Evolutionary conservation across 495 filamentous ascomycete genomes (phyloP).

Genomic region (Tetracladium setigerum): DNA sequence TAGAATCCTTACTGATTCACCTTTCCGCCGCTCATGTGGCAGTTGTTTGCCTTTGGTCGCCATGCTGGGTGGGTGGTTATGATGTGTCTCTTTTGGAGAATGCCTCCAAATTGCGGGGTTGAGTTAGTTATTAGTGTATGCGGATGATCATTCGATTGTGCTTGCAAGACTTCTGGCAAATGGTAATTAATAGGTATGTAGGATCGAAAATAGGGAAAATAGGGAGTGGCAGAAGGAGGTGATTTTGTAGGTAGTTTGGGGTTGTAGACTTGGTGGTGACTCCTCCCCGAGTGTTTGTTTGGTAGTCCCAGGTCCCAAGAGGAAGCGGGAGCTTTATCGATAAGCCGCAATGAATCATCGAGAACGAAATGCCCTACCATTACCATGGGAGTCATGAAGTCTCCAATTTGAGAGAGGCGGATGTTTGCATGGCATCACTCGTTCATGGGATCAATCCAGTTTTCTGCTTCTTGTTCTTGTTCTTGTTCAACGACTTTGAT

Average conservation of each 20-base stretch:
- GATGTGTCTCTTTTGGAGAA: conserved; percentile 1
- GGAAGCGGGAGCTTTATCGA: conserved; percentile 19
- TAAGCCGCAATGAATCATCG: conserved; percentile 15
- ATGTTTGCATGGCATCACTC: too few relatives aligned
- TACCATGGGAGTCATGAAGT: background rate
- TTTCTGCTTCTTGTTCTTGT: too few relatives aligned
- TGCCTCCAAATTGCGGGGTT: background rate
- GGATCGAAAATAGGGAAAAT: background rate
- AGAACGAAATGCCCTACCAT: conserved; percentile 2
- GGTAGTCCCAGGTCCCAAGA: too few relatives aligned
- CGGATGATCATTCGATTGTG: conserved; percentile 19
- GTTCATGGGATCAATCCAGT: too few relatives aligned
- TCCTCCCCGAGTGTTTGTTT: too few relatives aligned
- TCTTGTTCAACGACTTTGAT: too few relatives aligned
- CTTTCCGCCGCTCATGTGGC: conserved; percentile 72
- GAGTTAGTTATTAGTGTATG: conserved; percentile 11
- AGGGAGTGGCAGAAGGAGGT: background rate
- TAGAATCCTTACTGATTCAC: conserved; percentile 59
- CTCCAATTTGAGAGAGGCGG: too few relatives aligned
- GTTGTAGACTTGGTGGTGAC: conserved; percentile 8
- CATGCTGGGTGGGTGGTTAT: conserved; percentile 33
- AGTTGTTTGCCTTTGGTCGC: conserved; percentile 53
- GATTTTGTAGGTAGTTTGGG: background rate
- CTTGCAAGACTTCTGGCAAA: background rate
- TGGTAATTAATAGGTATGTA: background rate